A percentile compares a stretch with the other conserved stretches of the same genome.
Conservation (phyloP, 495 filamentous ascomycete genomes). For the Hypomontagnella submonticulosa region DNA sequence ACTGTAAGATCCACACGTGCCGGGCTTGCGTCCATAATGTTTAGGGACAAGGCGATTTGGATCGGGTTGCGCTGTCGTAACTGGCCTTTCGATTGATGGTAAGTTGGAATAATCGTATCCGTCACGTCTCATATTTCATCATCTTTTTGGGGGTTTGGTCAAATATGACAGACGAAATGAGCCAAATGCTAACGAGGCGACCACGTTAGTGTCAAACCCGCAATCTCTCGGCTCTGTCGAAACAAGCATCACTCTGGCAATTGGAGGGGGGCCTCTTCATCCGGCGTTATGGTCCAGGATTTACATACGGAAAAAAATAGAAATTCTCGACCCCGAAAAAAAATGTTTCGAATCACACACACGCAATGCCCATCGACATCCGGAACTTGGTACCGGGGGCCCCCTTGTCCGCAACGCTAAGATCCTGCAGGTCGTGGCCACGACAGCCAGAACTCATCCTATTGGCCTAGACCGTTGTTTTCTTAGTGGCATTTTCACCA, state of each 20-base stretch:
- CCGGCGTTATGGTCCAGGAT: conserved; percentile 37
- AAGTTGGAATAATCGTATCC: conserved; percentile 27
- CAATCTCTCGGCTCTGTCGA: conserved; percentile 23
- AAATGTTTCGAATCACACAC: conserved; percentile 34
- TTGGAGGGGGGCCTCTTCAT: conserved; percentile 31
- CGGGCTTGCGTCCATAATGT: conserved; percentile 71
- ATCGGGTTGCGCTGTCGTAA: conserved; percentile 26
- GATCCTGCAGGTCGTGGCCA: conserved; percentile 40
- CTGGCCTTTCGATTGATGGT: conserved; percentile 23
- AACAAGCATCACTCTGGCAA: conserved; percentile 25
- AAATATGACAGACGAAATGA: conserved; percentile 33
- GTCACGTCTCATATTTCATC: conserved; percentile 42
- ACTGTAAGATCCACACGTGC: conserved; percentile 82
- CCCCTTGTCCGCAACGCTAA: conserved; percentile 38
- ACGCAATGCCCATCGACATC: conserved; percentile 36
- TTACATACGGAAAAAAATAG: conserved; percentile 29
- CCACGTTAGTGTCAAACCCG: conserved; percentile 26
- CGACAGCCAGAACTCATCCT: conserved; percentile 28
- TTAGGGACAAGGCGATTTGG: conserved; percentile 44
- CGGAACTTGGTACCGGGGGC: conserved; percentile 34
- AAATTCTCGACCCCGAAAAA: conserved; percentile 37
- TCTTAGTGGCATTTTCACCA: conserved; percentile 23
- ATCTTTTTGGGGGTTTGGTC: conserved; percentile 8
- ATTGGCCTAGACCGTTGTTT: conserved; percentile 34
- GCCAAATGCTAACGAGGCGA: conserved; percentile 22